Evolutionary conservation across 2,329 filamentous ascomycete genomes (phyloP).

Genomic region (Verticillium isaacii): DNA sequence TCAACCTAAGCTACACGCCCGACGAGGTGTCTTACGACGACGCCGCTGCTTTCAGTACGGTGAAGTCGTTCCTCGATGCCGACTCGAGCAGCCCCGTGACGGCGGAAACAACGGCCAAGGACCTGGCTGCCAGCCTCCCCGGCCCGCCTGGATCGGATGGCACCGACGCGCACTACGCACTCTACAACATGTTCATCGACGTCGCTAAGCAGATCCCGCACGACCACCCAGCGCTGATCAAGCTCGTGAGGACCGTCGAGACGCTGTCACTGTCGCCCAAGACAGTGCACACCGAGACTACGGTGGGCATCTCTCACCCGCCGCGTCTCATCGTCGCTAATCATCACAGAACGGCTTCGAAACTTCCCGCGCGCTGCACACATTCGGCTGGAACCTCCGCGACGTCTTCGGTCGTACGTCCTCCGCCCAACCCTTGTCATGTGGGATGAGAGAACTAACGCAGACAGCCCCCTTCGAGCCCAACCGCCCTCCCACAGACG

Average conservation of each 20-base stretch:
- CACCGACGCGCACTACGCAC: slow-evolving; percentile 1
- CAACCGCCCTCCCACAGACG: not conserved
- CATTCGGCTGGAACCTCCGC: slow-evolving; percentile 1
- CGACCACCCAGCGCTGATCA: slow-evolving; percentile 8
- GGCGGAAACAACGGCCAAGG: not conserved
- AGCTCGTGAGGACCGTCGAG: slow-evolving; percentile 8
- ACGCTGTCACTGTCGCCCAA: slow-evolving; percentile 7
- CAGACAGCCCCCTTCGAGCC: not conserved
- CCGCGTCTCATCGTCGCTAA: not conserved
- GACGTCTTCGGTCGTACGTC: slow-evolving; percentile 7
- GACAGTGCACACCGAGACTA: slow-evolving; percentile 4
- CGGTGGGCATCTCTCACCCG: not conserved
- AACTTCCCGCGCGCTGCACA: slow-evolving; percentile 6
- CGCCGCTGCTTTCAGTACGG: not conserved
- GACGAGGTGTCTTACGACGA: slow-evolving; percentile 1
- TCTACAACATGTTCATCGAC: slow-evolving; percentile 10
- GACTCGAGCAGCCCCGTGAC: not conserved
- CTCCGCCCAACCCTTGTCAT: not conserved
- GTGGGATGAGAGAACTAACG: not conserved
- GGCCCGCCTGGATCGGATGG: not conserved
- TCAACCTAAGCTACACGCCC: not conserved
- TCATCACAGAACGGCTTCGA: slow-evolving; percentile 7
- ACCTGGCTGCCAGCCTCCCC: not conserved
- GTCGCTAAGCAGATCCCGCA: slow-evolving; percentile 12
- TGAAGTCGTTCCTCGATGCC: not conserved